A percentile compares a stretch with the other conserved stretches of the same genome.
These are phyloP conservation scores for Kwoniella europaea DNA, from an alignment of 768 basidiomycete species.

Conservation along the genomic window DNA sequence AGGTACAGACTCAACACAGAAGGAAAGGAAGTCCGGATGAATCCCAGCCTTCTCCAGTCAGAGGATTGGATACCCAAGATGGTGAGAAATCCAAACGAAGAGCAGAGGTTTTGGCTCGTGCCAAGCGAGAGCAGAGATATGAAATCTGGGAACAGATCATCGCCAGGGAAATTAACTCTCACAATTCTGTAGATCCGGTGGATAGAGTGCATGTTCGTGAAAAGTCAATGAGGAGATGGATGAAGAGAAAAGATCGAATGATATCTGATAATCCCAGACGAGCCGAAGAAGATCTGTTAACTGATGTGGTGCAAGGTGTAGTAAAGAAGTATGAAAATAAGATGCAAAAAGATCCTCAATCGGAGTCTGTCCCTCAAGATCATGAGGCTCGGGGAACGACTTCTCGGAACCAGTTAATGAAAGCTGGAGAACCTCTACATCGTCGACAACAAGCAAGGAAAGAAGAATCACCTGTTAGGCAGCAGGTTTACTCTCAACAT, in stretches of 20 bases:
- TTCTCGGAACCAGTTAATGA: background rate
- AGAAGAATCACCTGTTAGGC: background rate
- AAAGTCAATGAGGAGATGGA: conserved; percentile 7
- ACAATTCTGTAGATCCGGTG: background rate
- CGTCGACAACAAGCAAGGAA: background rate
- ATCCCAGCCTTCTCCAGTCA: background rate
- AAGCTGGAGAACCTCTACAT: background rate
- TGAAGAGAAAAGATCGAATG: conserved; percentile 5
- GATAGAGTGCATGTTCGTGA: background rate
- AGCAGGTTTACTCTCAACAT: background rate
- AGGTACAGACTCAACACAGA: too few species aligned
- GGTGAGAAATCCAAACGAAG: background rate
- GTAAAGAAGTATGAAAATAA: background rate
- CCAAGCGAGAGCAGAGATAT: background rate
- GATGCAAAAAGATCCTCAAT: background rate
- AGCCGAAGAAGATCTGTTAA: conserved; percentile 2
- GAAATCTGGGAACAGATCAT: background rate
- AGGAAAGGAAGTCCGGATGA: too few species aligned
- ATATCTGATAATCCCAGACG: background rate
- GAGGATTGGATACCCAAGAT: background rate
- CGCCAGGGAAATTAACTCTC: background rate
- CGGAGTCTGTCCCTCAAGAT: too few species aligned
- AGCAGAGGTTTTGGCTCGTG: background rate
- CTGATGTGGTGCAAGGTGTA: background rate
- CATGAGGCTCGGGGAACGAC: too few species aligned